Base-by-base conservation (phyloP, 1,139 yeast genomes). In the Lodderomyces jiufengensis region DNA sequence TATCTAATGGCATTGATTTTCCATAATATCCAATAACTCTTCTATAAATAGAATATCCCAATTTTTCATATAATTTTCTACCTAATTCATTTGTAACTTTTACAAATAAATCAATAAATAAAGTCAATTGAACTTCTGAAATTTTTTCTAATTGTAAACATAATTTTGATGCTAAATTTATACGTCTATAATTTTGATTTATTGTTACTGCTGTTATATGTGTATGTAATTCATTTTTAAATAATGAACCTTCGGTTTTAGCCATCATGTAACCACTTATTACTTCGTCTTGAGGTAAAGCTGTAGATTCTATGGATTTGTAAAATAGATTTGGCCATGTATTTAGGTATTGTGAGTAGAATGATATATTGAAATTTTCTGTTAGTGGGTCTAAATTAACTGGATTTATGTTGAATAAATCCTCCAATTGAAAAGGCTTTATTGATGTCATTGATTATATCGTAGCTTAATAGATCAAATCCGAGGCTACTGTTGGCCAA, bases 191-290 rank as follows among this genome's bases (percentile, higher is more conserved):
- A 37, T 79, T 80, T 18, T 85, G 81, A 43, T 84, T 84, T 1
- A 94, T 84, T 0, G 98, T 88, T 3, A 94, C 96, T 0, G 98
- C 98, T 0, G 97, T 88, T 39, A 94, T 88, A 58, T 94, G 99
- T 1, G 95, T 79, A 54, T 94, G 99, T 95, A 97, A 92, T 46
- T 88, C 95, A 37, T 73, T 76, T 12, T 73, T 77, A 15, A 67
- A 63, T 27, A 68, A 44, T 37, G 61, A 51, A 1, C 98, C 98
- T 58, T 94, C 98, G 3, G 95, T 82, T 59, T 94, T 94, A n/a
- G 95, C 98, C 78, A 94, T 80, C 95, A 94, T 81, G 51, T 84
- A 84, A 0, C 92, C 94, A 32, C 82, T 76, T 14, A 76, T 67
- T 31, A 63, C 64, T 22, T 53, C 48, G 5, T 28, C 11, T 8